Base-by-base conservation (phyloP, 2,329 filamentous ascomycete species). In the Fusarium domesticum region DNA sequence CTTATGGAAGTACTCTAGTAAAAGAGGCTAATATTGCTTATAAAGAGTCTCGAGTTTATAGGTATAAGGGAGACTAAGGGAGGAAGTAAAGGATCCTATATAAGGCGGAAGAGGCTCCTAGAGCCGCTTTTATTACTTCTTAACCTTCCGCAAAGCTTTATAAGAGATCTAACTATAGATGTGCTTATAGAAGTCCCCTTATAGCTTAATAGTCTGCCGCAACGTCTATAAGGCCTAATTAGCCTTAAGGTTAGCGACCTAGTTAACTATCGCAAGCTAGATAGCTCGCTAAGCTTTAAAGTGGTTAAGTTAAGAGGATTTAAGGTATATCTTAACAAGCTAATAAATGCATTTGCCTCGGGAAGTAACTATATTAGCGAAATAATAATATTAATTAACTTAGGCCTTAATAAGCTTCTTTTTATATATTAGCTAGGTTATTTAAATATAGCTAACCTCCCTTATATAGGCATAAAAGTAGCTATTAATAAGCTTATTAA, bases 321-420 rank as follows among this genome's bases (percentile, higher is more conserved):
- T 45, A 5, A 41, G 4, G 16, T 37, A 16, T 7, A 8, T 18
- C 12, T 43, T 43, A 20, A 39, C 15, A 23, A 43, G 42, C 7
- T 35, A 4, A 39, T 39, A 16, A 25, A 43, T 43, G 15, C 42
- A 12, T 10, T 43, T 16, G 6, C 3, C 10, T 18, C 16, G 12
- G 2, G 19, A 43, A 28, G 8, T 39, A 37, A 36, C 20, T 49
- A 32, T 34, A 53, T 59, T 18, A 47, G 42, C 19, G 42, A 59
- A 59, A 42, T 57, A 39, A 18, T 37, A 28, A n/a, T 55, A 34
- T 18, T 45, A 7, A 41, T 59, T 37, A 35, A 61, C 55, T 47
- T 39, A 60, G 8, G 48, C 54, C 35, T 49, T 50, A 2, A 57
- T 43, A 19, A 61, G 34, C 43, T 41, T 59, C 41, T 59, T 38